These are phyloP conservation scores for Balamuthia mandrillaris DNA, from an alignment of 208 protist species.

Conservation along the genomic window DNA sequence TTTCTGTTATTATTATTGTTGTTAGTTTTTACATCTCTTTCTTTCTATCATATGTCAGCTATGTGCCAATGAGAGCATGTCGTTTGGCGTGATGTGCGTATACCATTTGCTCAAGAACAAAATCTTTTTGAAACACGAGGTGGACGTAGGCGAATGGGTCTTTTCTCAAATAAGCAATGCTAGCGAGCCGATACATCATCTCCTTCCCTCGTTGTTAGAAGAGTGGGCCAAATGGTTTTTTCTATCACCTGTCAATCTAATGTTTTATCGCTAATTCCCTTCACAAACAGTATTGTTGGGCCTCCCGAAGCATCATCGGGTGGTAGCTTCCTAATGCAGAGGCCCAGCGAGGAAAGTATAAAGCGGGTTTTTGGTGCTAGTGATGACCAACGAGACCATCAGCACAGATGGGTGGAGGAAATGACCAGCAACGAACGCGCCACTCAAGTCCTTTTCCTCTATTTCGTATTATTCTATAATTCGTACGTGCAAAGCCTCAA, in stretches of 20 bases:
- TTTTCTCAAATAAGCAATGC: not conserved
- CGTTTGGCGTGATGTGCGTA: constrained; percentile 8
- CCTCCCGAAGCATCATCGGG: no score
- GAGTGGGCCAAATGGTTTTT: not conserved
- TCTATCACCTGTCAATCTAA: not conserved
- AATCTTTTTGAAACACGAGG: not conserved
- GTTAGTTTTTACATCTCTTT: not conserved
- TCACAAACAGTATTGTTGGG: not conserved
- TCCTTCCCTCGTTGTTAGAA: constrained; percentile 13
- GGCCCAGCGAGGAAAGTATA: no score
- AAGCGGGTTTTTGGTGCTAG: no score
- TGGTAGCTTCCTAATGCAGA: no score
- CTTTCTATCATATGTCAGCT: not conserved
- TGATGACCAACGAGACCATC: not conserved
- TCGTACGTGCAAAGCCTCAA: not conserved
- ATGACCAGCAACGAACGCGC: not conserved
- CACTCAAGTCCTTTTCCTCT: not conserved
- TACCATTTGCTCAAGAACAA: constrained; percentile 28
- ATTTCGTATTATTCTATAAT: constrained; percentile 18
- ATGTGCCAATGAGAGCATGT: constrained; percentile 6
- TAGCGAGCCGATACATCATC: not conserved
- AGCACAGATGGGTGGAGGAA: not conserved
- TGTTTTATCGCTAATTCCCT: not conserved
- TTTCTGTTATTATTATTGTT: not conserved
- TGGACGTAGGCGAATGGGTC: constrained; percentile 24